Conservation (phyloP, 2,329 filamentous ascomycete genomes). For the Thermomyces lanuginosus region DNA sequence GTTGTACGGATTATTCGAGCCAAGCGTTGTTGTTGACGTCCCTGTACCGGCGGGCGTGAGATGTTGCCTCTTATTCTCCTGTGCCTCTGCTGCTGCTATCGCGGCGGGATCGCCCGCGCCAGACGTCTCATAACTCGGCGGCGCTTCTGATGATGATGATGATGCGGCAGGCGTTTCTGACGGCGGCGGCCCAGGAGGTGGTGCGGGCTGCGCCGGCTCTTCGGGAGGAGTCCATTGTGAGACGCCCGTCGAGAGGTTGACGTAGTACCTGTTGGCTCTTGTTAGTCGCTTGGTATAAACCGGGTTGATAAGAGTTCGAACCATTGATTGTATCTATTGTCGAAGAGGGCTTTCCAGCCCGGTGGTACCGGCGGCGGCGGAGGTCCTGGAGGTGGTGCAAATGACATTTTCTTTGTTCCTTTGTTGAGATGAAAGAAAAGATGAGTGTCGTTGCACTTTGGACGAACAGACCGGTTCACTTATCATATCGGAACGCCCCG, state of each 20-base stretch:
- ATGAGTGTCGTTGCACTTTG: neutral
- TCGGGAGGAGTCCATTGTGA: conserved; percentile 84
- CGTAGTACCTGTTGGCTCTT: conserved; percentile 53
- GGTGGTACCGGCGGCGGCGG: conserved; percentile 50
- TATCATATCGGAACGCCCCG: too few relatives aligned
- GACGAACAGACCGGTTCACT: neutral
- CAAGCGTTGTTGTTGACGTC: conserved; percentile 24
- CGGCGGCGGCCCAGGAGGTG: conserved; percentile 27
- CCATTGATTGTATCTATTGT: conserved; percentile 80
- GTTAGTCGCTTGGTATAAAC: neutral
- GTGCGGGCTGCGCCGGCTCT: conserved; percentile 36
- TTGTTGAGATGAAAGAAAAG: neutral
- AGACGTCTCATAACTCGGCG: conserved; percentile 43
- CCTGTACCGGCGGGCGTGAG: too few relatives aligned
- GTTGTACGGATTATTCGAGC: conserved; percentile 60
- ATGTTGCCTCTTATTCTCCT: conserved; percentile 32
- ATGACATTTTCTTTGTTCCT: conserved; percentile 25
- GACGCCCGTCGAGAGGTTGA: conserved; percentile 72
- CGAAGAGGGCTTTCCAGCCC: conserved; percentile 75
- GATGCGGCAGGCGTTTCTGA: too few relatives aligned
- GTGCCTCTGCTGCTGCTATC: conserved; percentile 10
- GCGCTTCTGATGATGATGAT: too few relatives aligned
- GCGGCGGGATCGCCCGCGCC: conserved; percentile 29
- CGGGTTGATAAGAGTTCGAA: conserved; percentile 12
- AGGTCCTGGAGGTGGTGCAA: conserved; percentile 30